Conservation (phyloP, 2,329 filamentous ascomycete species). For the Fusarium mexicanum region DNA sequence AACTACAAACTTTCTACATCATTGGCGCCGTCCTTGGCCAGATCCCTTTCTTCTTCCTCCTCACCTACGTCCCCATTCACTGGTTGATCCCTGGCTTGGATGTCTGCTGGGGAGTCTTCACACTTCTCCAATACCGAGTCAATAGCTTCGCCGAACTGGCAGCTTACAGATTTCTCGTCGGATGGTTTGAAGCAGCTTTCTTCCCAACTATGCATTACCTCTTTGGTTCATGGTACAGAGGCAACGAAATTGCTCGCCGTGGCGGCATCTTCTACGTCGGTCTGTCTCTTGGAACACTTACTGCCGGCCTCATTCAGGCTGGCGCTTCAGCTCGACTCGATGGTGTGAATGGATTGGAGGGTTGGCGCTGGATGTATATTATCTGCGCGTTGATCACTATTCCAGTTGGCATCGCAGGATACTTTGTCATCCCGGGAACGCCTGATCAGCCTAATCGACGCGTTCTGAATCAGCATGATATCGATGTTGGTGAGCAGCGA, state of each 20-base stretch:
- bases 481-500: conserved; percentile 56
- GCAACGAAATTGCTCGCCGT: conserved; percentile 57
- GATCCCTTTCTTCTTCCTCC: conserved; percentile 62
- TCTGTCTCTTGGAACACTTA: conserved; percentile 61
- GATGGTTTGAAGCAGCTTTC: conserved; percentile 59
- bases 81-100: conserved; percentile 63
- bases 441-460: conserved; percentile 58
- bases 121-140: conserved; percentile 63
- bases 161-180: conserved; percentile 64
- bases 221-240: conserved; percentile 58
- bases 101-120: conserved; percentile 65
- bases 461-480: conserved; percentile 57
- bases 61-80: conserved; percentile 57
- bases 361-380: conserved; percentile 68
- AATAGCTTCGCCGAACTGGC: conserved; percentile 59
- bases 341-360: conserved; percentile 56
- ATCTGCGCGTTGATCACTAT: conserved; percentile 65
- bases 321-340: conserved; percentile 53
- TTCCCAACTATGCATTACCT: conserved; percentile 54
- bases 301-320: conserved; percentile 60
- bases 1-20: conserved; percentile 61
- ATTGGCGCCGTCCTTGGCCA: conserved; percentile 60
- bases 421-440: conserved; percentile 60
- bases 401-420: conserved; percentile 60
- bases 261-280: conserved; percentile 63